These are phyloP conservation scores for Umbelopsis vinacea DNA, from an alignment of 192 early-diverging fungal genomes.

Conservation along the genomic window DNA sequence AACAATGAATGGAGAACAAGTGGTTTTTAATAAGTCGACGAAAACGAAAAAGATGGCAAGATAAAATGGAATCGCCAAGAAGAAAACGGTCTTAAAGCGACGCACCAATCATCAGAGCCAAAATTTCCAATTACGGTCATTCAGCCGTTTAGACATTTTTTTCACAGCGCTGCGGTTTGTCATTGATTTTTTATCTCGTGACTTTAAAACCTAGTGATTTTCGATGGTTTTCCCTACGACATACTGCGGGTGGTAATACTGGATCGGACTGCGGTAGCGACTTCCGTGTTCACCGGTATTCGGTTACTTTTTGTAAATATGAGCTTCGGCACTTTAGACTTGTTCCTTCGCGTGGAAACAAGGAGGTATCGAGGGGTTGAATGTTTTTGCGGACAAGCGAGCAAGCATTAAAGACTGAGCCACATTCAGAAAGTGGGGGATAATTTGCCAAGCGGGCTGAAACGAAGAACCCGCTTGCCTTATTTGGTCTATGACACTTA, in stretches of 20 bases:
- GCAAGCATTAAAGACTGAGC: background rate
- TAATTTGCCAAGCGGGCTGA: too few species aligned
- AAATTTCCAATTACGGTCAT: background rate
- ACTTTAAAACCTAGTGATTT: too few species aligned
- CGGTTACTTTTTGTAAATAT: too few species aligned
- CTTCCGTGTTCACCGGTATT: too few species aligned
- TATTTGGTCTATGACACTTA: too few species aligned
- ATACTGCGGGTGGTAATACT: too few species aligned
- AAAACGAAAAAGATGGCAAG: background rate
- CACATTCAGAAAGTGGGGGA: background rate
- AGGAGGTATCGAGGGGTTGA: background rate
- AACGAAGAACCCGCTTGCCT: too few species aligned
- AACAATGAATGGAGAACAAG: conserved; percentile 14
- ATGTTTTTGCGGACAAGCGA: background rate
- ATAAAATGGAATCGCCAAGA: conserved; percentile 15
- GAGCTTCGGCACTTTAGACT: background rate
- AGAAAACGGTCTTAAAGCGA: background rate
- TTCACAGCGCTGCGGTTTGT: conserved; percentile 6
- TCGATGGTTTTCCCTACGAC: too few species aligned
- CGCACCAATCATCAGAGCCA: background rate
- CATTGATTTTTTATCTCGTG: background rate
- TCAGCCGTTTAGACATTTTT: background rate
- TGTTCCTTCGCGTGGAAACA: background rate
- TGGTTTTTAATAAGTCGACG: conserved; percentile 7
- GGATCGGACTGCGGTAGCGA: too few species aligned